These are phyloP conservation scores for Hyphopichia khmerensis DNA, from an alignment of 1,139 yeast species.

Conservation along the genomic window DNA sequence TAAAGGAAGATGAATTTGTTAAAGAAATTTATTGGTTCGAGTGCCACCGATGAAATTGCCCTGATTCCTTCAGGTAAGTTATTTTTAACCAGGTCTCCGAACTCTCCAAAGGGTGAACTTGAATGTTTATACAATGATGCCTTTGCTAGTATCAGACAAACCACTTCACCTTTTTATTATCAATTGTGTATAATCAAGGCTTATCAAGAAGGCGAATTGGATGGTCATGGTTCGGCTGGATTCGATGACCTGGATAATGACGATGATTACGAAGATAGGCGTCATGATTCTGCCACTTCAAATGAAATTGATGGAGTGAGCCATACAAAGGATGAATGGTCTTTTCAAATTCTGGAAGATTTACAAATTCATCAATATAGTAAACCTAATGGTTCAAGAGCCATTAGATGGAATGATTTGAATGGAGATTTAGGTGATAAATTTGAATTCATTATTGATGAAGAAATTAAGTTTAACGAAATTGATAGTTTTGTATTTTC, in stretches of 20 bases:
- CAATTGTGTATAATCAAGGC: conserved; percentile 73
- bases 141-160: conserved; percentile 65
- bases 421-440: conserved; percentile 86
- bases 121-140: conserved; percentile 88
- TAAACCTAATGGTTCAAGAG: conserved; percentile 32
- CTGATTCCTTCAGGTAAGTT: conserved; percentile 80
- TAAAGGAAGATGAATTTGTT: conserved; percentile 70
- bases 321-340: conserved; percentile 60
- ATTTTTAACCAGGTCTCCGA: conserved; percentile 68
- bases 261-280: conserved; percentile 41
- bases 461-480: conserved; percentile 53
- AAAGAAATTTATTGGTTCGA: conserved; percentile 63
- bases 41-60: conserved; percentile 65
- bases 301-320: conserved; percentile 21
- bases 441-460: conserved; percentile 77
- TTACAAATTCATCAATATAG: conserved; percentile 47
- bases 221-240: conserved; percentile 42
- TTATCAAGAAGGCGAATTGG: conserved; percentile 63
- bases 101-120: conserved; percentile 80
- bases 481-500: conserved; percentile 65
- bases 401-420: conserved; percentile 77
- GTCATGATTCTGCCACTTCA: conserved; percentile 18
- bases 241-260: conserved; percentile 58
- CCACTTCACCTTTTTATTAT: conserved; percentile 64
- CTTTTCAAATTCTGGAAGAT: conserved; percentile 65